phyloP scores from a whole-genome alignment of 2,329 filamentous ascomycete genomes.

The Alternaria gaisen region DNA sequence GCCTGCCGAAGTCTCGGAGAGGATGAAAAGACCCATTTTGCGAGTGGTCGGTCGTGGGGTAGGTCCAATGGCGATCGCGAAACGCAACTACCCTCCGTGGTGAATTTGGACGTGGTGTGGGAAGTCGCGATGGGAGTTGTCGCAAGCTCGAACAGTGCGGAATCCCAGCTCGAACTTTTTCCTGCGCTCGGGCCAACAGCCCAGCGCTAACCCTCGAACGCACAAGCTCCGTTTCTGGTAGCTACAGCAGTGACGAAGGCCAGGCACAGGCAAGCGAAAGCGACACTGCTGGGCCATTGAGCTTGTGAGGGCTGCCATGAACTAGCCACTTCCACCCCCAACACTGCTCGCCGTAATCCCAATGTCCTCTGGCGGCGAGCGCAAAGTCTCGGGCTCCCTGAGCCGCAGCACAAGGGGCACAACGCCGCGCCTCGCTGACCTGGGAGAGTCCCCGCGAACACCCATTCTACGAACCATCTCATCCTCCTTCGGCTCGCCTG shows the following conservation, averaged over 20 bases:
- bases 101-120: slow-evolving; percentile 25
- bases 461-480: slow-evolving; percentile 68
- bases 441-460: slow-evolving; percentile 49
- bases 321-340: neutral
- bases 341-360: neutral
- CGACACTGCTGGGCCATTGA: neutral
- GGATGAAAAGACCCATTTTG: slow-evolving; percentile 55
- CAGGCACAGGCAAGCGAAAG: slow-evolving; percentile 1
- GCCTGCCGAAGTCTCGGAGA: slow-evolving; percentile 68
- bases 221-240: slow-evolving; percentile 2
- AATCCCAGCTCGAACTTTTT: slow-evolving; percentile 23
- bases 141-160: slow-evolving; percentile 19
- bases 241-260: neutral
- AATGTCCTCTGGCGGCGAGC: slow-evolving; percentile 37
- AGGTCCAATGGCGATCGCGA: slow-evolving; percentile 17
- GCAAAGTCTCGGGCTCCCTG: slow-evolving; percentile 43
- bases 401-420: slow-evolving; percentile 42
- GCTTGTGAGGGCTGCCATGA: neutral
- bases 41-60: slow-evolving; percentile 5
- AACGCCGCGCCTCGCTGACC: slow-evolving; percentile 47
- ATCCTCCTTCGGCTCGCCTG: slow-evolving; percentile 66
- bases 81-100: slow-evolving; percentile 19
- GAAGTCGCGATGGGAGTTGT: slow-evolving; percentile 29
- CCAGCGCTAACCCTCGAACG: slow-evolving; percentile 10
- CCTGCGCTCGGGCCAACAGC: slow-evolving; percentile 12